Conservation (phyloP, 1,284 basidiomycete genomes). For the Cryptococcus sp. region DNA sequence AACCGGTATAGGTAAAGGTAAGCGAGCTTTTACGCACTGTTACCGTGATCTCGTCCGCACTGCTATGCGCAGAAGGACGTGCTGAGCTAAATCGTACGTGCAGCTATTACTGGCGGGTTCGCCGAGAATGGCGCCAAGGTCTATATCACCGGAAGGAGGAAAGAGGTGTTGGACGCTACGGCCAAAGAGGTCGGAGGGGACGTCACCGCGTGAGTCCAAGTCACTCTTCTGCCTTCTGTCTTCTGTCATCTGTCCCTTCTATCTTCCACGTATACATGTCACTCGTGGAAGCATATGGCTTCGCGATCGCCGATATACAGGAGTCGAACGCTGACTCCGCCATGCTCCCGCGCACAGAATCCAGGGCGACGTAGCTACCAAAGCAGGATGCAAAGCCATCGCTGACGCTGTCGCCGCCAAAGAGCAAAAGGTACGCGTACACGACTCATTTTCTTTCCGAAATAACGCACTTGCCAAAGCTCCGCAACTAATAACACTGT, state of each 20-base stretch:
- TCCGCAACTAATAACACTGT: background rate
- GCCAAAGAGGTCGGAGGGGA: constrained; percentile 44
- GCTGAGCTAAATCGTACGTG: background rate
- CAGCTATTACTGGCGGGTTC: constrained; percentile 47
- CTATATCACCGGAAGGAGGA: constrained; percentile 50
- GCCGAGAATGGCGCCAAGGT: constrained; percentile 51
- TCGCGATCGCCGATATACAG: no score
- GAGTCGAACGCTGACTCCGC: background rate
- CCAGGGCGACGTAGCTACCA: constrained; percentile 50
- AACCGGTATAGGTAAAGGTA: constrained; percentile 31
- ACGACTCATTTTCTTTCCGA: background rate
- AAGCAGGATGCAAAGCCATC: constrained; percentile 40
- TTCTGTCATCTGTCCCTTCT: no score
- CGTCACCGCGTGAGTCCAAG: constrained; percentile 20
- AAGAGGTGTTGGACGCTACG: constrained; percentile 44
- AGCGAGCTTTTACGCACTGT: background rate
- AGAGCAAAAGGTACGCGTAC: constrained; percentile 17
- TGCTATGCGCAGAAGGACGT: no score
- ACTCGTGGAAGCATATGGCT: no score
- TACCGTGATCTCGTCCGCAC: background rate
- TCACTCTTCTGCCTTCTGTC: no score
- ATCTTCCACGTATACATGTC: no score
- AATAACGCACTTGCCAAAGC: background rate
- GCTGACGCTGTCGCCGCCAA: constrained; percentile 36
- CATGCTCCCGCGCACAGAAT: constrained; percentile 26